Evolutionary conservation across 1,284 basidiomycete species (phyloP).

Genomic region (Cerioporus squamosus): DNA sequence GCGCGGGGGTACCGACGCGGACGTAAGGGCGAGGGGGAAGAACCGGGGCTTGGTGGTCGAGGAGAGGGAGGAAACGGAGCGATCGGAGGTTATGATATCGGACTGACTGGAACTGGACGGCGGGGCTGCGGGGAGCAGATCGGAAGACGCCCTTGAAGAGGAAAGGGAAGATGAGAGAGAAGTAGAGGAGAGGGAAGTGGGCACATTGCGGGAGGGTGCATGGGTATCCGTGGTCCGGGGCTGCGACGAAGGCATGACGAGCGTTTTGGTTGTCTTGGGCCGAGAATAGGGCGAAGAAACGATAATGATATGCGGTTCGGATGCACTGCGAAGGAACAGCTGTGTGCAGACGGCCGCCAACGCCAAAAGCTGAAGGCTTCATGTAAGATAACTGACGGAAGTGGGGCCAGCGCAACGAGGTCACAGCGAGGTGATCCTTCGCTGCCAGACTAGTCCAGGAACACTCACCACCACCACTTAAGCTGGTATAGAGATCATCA

Average conservation of each 20-base stretch:
- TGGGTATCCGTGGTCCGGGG: slow-evolving; percentile 35
- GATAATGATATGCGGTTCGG: slow-evolving; percentile 29
- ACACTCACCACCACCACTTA: slow-evolving; percentile 22
- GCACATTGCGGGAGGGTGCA: slow-evolving; percentile 37
- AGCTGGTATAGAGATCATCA: slow-evolving; percentile 24
- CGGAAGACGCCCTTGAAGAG: slow-evolving; percentile 40
- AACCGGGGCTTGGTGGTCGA: slow-evolving; percentile 42
- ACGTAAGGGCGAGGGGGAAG: slow-evolving; percentile 41
- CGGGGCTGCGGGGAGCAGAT: slow-evolving; percentile 40
- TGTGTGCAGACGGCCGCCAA: slow-evolving; percentile 23
- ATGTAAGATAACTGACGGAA: slow-evolving; percentile 27
- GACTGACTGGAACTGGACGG: slow-evolving; percentile 43
- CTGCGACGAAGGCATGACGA: slow-evolving; percentile 24
- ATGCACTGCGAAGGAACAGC: slow-evolving; percentile 9
- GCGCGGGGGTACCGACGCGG: slow-evolving; percentile 25
- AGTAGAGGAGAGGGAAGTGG: slow-evolving; percentile 42
- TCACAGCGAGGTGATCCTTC: slow-evolving; percentile 40
- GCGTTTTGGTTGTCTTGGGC: slow-evolving; percentile 27
- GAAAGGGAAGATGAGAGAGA: slow-evolving; percentile 48
- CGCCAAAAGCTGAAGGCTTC: slow-evolving; percentile 23
- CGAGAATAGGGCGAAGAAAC: slow-evolving; percentile 25
- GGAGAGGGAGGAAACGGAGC: slow-evolving; percentile 36
- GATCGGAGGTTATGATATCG: slow-evolving; percentile 48
- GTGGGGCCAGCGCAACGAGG: slow-evolving; percentile 41
- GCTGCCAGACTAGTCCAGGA: slow-evolving; percentile 13